Conservation (phyloP, 1,139 yeast species). For the Blastobotrys indianensis region DNA sequence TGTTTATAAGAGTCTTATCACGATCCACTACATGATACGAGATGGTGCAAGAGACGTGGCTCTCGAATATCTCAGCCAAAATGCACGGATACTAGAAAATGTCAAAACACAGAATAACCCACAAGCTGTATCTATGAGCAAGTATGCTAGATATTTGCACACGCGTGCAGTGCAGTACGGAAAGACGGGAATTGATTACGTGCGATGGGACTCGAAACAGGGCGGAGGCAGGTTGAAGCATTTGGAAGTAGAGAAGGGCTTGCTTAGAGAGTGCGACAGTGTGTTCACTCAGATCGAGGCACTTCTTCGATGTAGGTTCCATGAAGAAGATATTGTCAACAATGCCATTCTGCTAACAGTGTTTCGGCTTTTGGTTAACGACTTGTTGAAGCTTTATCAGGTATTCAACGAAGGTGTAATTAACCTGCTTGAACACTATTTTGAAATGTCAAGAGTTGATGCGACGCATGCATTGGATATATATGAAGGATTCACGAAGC, state of each 20-base stretch:
- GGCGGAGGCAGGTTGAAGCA: constrained; percentile 56
- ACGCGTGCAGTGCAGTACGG: constrained; percentile 66
- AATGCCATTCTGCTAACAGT: constrained; percentile 82
- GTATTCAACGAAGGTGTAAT: constrained; percentile 92
- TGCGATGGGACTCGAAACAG: constrained; percentile 43
- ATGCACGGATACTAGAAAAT: constrained; percentile 54
- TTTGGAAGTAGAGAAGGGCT: constrained; percentile 70
- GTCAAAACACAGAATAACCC: constrained; percentile 33
- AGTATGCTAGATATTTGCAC: constrained; percentile 67
- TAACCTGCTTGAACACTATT: constrained; percentile 84
- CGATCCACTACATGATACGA: constrained; percentile 82
- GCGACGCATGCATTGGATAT: constrained; percentile 82
- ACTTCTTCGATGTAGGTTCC: constrained; percentile 65
- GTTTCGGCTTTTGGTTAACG: constrained; percentile 81
- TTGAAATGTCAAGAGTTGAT: constrained; percentile 81
- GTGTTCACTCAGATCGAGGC: constrained; percentile 78
- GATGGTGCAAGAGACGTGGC: constrained; percentile 79
- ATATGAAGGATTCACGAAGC: constrained; percentile 77
- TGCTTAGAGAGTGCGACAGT: constrained; percentile 76
- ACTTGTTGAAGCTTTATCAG: constrained; percentile 77
- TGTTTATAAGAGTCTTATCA: constrained; percentile 78
- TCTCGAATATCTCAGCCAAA: constrained; percentile 55
- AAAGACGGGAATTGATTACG: constrained; percentile 65
- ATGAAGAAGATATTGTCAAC: constrained; percentile 61
- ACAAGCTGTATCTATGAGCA: constrained; percentile 59